These are phyloP conservation scores for Rhododendron mucronatum DNA, from an alignment of 148 eudicot genomes.

Conservation along the genomic window DNA sequence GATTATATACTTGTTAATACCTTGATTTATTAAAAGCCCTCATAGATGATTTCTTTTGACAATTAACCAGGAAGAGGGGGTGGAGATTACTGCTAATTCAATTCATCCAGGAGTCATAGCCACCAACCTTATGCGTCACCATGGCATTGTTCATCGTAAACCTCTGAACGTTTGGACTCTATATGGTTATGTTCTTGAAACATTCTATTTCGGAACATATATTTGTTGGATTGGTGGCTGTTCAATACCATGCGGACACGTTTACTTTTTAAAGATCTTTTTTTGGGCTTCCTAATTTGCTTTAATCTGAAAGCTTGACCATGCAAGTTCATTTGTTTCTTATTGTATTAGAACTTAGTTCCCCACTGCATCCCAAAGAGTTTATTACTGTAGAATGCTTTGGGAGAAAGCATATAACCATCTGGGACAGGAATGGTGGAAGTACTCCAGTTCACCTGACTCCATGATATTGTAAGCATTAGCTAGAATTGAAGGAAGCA, in stretches of 20 bases:
- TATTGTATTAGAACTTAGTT: background rate
- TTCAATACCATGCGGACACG: background rate
- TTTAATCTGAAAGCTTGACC: background rate
- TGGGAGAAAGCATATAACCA: background rate
- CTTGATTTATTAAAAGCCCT: background rate
- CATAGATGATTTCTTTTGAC: background rate
- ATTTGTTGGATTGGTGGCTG: background rate
- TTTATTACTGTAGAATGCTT: background rate
- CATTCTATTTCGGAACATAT: no score
- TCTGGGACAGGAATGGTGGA: background rate
- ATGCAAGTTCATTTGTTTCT: background rate
- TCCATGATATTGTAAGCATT: background rate
- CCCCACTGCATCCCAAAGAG: background rate
- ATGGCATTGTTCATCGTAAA: slow-evolving; percentile 45
- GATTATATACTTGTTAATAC: background rate
- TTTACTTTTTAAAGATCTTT: background rate
- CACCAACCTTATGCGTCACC: slow-evolving; percentile 62
- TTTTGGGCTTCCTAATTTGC: background rate
- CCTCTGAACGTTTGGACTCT: background rate
- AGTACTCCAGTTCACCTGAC: background rate
- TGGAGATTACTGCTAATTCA: slow-evolving; percentile 31
- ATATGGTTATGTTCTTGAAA: background rate
- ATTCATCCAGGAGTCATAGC: slow-evolving; percentile 64
- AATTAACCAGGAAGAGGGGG: slow-evolving; percentile 60
- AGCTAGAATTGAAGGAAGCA: background rate